Evolutionary conservation across 139 green algal species (phyloP), one percentile per base, ranked within the genome.

Genomic region (Chlamydomonas incerta): DNA sequence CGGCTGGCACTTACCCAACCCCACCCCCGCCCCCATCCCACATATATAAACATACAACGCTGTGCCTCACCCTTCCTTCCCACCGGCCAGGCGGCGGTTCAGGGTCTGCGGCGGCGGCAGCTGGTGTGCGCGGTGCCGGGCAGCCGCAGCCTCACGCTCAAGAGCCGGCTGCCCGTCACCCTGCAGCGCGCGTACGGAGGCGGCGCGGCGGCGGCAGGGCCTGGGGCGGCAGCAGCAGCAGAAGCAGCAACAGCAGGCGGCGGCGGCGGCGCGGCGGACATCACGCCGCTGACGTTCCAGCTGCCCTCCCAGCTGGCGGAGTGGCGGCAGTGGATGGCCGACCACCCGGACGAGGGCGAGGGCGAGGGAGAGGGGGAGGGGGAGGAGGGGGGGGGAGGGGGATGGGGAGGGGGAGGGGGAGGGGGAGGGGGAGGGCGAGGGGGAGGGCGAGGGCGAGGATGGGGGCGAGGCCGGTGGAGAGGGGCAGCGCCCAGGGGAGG

Each of bases 91-190:
- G 88, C 84, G 3, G 80, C 81, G 9, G 71, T 72, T 18, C 77
- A 79, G 50, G 35, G 69, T 0, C 70, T 93, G 52, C 60, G 41
- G 41, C 58, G 55, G 2, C 86, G 83, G 4, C 91, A 94, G 73
- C 86, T 92, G 65, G n/a, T 84, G 14, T 89, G 80, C 58, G 89
- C 82, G n/a, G 47, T 94, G 52, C 91, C 89, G 0, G 91, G 91
- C 29, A 85, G 79, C 52, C 72, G 72, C 35, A 50, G 62, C 50
- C 47, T 94, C 29, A 91, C 72, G 10, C 88, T 84, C 46, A 94
- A 94, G 87, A 77, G 85, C 26, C 3, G 31, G 0, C 80, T 91
- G 57, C 41, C 57, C 2, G 47, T 65, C 28, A 91, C 88, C 11
- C 79, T 91, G 21, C 28, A 3, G 0, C 24, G 71, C 71, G 86